phyloP scores from a whole-genome alignment of 1,284 basidiomycete species.

The Stygiomarasmius scandens region DNA sequence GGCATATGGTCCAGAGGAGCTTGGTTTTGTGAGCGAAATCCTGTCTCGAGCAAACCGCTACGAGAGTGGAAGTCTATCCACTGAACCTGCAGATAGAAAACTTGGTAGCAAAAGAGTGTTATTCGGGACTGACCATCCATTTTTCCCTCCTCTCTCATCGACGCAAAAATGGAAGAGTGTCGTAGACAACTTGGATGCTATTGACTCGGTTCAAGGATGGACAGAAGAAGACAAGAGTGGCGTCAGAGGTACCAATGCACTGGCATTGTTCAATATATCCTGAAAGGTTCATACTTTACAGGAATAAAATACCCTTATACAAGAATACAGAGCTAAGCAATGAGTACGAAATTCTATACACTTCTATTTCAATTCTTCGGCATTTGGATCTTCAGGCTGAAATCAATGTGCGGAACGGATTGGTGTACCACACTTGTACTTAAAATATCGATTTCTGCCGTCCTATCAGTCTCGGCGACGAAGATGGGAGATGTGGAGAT shows the following conservation, averaged over 20 bases:
- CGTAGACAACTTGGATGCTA: slow-evolving; percentile 80
- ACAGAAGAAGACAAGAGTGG: slow-evolving; percentile 57
- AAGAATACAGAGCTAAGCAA: too few relatives aligned
- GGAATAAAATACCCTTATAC: not conserved
- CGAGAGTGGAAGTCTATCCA: slow-evolving; percentile 33
- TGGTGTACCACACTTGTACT: slow-evolving; percentile 94
- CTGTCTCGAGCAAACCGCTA: slow-evolving; percentile 65
- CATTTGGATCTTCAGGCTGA: slow-evolving; percentile 89
- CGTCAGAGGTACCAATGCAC: slow-evolving; percentile 73
- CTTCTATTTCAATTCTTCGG: slow-evolving; percentile 30
- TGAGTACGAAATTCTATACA: too few relatives aligned
- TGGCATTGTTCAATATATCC: slow-evolving; percentile 56
- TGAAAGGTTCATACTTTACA: not conserved
- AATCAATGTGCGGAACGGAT: slow-evolving; percentile 90
- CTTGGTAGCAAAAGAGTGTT: slow-evolving; percentile 64
- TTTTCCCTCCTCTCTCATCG: slow-evolving; percentile 79
- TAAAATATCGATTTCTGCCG: slow-evolving; percentile 88
- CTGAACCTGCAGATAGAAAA: slow-evolving; percentile 34
- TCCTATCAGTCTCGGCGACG: slow-evolving; percentile 5
- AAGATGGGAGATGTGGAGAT: not conserved
- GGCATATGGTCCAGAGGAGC: slow-evolving; percentile 81
- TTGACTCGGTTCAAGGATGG: slow-evolving; percentile 68
- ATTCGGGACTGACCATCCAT: slow-evolving; percentile 89
- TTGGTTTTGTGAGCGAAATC: slow-evolving; percentile 73
- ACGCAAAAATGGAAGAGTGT: slow-evolving; percentile 82